Evolutionary conservation across 345 rosid genomes (phyloP), one percentile per base, ranked within the genome.

Genomic region (Linum usitatissimum): DNA sequence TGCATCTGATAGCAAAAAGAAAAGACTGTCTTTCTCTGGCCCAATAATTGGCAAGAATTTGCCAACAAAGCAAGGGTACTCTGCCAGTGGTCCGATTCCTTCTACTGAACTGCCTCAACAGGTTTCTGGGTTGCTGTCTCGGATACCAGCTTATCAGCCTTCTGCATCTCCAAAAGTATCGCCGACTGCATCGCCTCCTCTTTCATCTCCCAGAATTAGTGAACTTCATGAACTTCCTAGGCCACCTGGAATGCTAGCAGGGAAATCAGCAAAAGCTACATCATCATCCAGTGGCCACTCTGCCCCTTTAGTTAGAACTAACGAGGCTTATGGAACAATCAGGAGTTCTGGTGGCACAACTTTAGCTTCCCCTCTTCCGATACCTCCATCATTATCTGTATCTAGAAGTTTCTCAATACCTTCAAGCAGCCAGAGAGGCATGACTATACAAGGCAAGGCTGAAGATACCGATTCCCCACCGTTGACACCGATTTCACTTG

Each of bases 151-250:
- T 78, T 80, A 75, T 67, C 87, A 72, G 63, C 64, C 76, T 57
- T 67, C 78, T 28, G 72, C 85, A 70, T 77, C 98, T 65, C 90
- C 93, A 58, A 84, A 79, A 74, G 78, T 65, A 63, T 90, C 93
- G 53, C 96, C 96, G 19, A 80, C 71, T 60, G 83, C 91, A 39
- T 94, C 97, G 48, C 99, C 99, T 39, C 97, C 86, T 42, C 86
- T 76, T 69, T 84, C 86, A 61, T 87, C 97, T 60, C 97, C 95
- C 23, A 83, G 84, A 64, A 79, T 77, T 60, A 86, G 78, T 39
- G 95, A 86, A 80, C 96, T 88, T 65, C 97, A 94, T 58, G 83
- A 86, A 78, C 99, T 94, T 76, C 99, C 99, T 4, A 78, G 95
- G 79, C 97, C 99, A 20, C 97, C 99, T 0, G 75, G 70, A 63